A percentile compares a stretch with the other conserved stretches of the same genome.
Conservation (phyloP, 2,329 filamentous ascomycete species). For the Alternaria brassicicola region DNA sequence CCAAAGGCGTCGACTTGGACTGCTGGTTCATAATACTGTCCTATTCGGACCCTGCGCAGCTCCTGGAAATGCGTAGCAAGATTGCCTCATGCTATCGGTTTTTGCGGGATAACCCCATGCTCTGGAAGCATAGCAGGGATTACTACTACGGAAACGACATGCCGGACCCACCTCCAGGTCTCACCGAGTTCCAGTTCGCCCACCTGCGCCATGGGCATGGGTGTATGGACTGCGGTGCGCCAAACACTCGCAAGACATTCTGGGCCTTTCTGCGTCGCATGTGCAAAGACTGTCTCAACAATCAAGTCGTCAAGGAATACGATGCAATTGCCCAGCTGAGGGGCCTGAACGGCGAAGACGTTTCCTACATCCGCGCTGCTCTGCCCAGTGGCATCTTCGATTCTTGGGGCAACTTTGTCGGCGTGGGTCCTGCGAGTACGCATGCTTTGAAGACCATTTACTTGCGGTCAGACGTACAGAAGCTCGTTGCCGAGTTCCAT, state of each 20-base stretch:
- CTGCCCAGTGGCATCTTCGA: slow-evolving; percentile 46
- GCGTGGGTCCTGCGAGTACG: slow-evolving; percentile 43
- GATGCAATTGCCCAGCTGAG: slow-evolving; percentile 38
- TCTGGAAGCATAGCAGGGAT: slow-evolving; percentile 47
- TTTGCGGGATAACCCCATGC: slow-evolving; percentile 42
- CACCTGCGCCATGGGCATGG: slow-evolving; percentile 48
- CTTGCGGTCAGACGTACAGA: slow-evolving; percentile 37
- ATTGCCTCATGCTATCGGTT: slow-evolving; percentile 46
- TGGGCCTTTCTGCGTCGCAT: slow-evolving; percentile 53
- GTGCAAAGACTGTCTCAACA: slow-evolving; percentile 48
- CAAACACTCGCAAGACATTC: slow-evolving; percentile 50
- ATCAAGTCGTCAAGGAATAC: slow-evolving; percentile 41
- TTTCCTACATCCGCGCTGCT: slow-evolving; percentile 36
- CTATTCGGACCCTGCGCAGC: slow-evolving; percentile 44
- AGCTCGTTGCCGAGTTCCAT: slow-evolving; percentile 34
- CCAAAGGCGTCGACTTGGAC: slow-evolving; percentile 41
- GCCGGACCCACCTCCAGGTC: slow-evolving; percentile 42
- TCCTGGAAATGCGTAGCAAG: slow-evolving; percentile 44
- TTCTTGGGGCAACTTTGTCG: slow-evolving; percentile 49
- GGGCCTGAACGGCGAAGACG: slow-evolving; percentile 34
- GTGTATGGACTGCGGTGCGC: slow-evolving; percentile 48
- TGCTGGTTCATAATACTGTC: slow-evolving; percentile 46
- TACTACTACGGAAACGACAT: slow-evolving; percentile 44
- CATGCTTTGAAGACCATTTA: slow-evolving; percentile 45
- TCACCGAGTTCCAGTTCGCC: slow-evolving; percentile 51